Conservation (phyloP, 2,329 filamentous ascomycete species). For the Stromatinia cepivora region DNA sequence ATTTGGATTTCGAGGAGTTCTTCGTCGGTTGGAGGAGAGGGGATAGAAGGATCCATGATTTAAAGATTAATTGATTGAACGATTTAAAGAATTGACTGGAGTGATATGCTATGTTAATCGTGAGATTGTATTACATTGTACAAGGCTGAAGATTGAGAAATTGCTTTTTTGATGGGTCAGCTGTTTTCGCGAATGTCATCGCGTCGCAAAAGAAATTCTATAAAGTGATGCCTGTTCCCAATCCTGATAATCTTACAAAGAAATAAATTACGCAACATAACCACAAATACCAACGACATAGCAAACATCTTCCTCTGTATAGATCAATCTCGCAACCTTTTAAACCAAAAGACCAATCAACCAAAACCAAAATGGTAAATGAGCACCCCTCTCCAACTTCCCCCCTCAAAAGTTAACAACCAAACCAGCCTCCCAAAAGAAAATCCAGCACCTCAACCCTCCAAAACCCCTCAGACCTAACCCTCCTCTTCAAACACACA, state of each 20-base stretch:
- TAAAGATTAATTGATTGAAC: neutral
- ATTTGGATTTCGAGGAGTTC: constrained; percentile 7
- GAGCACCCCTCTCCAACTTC: neutral
- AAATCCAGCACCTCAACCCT: neutral
- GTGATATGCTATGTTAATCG: neutral
- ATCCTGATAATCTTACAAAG: neutral
- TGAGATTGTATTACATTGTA: neutral
- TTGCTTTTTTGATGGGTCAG: constrained; percentile 9
- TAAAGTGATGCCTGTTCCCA: neutral
- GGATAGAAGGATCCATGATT: neutral
- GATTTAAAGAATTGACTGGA: neutral
- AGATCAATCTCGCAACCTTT: too few relatives aligned
- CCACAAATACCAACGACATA: neutral
- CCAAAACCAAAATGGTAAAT: constrained; percentile 12
- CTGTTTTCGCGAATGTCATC: constrained; percentile 16
- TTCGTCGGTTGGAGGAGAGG: neutral
- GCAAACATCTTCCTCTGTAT: too few relatives aligned
- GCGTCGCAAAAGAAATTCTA: neutral
- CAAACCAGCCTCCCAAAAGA: constrained; percentile 7
- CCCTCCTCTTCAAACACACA: constrained; percentile 71
- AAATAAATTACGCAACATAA: neutral
- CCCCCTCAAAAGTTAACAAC: neutral
- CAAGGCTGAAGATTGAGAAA: constrained; percentile 1
- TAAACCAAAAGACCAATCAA: neutral
- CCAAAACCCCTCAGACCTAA: constrained; percentile 49